Evolutionary conservation across 331 rosid genomes (phyloP), one percentile per base, ranked within the genome.

Genomic region (Quercus lobata): DNA sequence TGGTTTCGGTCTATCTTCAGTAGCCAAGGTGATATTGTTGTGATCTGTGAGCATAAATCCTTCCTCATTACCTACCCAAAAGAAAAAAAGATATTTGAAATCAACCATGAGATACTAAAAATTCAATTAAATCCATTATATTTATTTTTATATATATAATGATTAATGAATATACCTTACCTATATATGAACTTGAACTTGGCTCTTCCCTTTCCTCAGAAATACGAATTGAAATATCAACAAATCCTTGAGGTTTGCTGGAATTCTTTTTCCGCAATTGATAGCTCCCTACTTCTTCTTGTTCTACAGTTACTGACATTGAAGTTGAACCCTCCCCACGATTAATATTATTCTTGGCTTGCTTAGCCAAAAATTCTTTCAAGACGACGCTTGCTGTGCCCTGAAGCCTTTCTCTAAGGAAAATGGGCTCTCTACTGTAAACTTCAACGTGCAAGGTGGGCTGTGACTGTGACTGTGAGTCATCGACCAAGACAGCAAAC

Each of bases 401-500:
- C 52, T 88, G 92, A 65, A 88, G 93, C 84, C 79, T 93, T 75
- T 93, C 95, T 32, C 81, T 79, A 69, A 90, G 91, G 86, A 93
- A 91, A 63, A 91, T 78, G 65, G 95, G 93, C 56, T 93, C 95
- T 72, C 92, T 81, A 27, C 97, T 83, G 85, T 90, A 90, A 83
- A 93, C 97, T 71, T 90, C 92, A 56, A 91, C 83, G 37, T 89
- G 84, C 54, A 93, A 88, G 10, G 84, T 86, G 77, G 87, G 86
- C 61, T 84, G 82, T 83, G 86, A 37, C 80, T 80, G 79, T 12
- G 85, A 80, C 25, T 44, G 82, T 0, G 92, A 84, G 44, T 80
- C 83, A n/a, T 90, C 93, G 76, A 93, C 77, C 77, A 87, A 87
- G 72, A 85, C 75, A 57, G 88, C 80, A 78, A 93, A 91, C 87